phyloP scores from a whole-genome alignment of 345 rosid genomes.

The Atalantia buxifolia region DNA sequence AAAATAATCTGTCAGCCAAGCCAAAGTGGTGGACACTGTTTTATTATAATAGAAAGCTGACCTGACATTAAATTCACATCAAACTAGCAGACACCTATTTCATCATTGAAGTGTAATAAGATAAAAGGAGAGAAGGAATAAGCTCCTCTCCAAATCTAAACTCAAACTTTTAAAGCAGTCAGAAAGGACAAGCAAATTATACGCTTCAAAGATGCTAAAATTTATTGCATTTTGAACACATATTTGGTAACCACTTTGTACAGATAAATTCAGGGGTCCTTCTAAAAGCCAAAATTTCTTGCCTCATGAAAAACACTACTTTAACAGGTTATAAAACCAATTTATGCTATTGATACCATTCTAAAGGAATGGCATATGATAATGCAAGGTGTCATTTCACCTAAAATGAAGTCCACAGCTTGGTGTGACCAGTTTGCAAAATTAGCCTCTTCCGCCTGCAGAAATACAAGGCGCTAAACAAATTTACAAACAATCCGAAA shows the following conservation, averaged over 20 bases:
- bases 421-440: conserved; percentile 90
- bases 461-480: background rate
- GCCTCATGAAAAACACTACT: background rate
- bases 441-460: conserved; percentile 52
- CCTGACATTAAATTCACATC: background rate
- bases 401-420: conserved; percentile 85
- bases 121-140: background rate
- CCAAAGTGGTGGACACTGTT: background rate
- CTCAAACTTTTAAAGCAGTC: background rate
- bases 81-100: background rate
- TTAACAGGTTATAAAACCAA: background rate
- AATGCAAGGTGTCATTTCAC: conserved; percentile 22
- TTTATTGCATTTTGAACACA: background rate
- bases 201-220: background rate
- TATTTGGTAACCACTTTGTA: background rate
- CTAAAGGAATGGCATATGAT: background rate
- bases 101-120: background rate
- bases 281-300: background rate
- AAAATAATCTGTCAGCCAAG: background rate
- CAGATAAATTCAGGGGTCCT: background rate
- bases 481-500: background rate
- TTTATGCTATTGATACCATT: background rate
- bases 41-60: background rate
- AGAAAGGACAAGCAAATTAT: background rate
- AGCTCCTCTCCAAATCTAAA: background rate